Percentiles rank a stretch among this genome's conserved stretches.
phyloP scores from a whole-genome alignment of 495 filamentous ascomycete genomes.

The Daldinia caldariorum region DNA sequence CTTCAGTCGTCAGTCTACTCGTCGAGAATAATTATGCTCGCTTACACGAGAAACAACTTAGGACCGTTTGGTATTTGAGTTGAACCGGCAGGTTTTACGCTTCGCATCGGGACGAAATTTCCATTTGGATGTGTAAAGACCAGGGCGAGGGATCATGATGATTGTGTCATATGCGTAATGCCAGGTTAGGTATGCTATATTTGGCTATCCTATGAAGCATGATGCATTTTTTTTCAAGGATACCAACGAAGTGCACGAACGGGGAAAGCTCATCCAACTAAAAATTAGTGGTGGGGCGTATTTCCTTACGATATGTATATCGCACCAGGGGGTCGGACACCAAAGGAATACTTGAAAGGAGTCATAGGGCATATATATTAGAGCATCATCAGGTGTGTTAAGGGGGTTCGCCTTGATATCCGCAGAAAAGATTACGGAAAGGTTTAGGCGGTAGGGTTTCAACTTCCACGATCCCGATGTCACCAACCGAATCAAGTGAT shows the following conservation, averaged over 20 bases:
- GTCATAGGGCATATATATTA: slow-evolving; percentile 42
- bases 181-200: slow-evolving; percentile 25
- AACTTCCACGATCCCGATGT: slow-evolving; percentile 17
- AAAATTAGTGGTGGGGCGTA: slow-evolving; percentile 16
- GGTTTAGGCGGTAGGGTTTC: slow-evolving; percentile 7
- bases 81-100: slow-evolving; percentile 16
- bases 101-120: slow-evolving; percentile 16
- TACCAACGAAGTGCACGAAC: slow-evolving; percentile 21
- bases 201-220: slow-evolving; percentile 31
- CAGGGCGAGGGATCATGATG: slow-evolving; percentile 14
- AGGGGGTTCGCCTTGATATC: slow-evolving; percentile 30
- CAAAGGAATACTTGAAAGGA: slow-evolving; percentile 29
- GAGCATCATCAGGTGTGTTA: slow-evolving; percentile 37
- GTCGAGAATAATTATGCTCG: slow-evolving; percentile 9
- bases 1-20: slow-evolving; percentile 17
- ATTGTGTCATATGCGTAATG: slow-evolving; percentile 18
- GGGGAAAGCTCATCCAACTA: slow-evolving; percentile 18
- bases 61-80: slow-evolving; percentile 16
- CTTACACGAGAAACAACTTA: slow-evolving; percentile 6
- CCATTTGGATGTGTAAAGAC: slow-evolving; percentile 21
- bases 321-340: slow-evolving; percentile 15
- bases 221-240: slow-evolving; percentile 18
- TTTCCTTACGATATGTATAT: slow-evolving; percentile 37
- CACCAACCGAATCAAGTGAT: slow-evolving; percentile 34
- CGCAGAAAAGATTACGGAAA: slow-evolving; percentile 31